Base-by-base conservation (phyloP, 164 flowering plant genomes). In the Macadamia tetraphylla region DNA sequence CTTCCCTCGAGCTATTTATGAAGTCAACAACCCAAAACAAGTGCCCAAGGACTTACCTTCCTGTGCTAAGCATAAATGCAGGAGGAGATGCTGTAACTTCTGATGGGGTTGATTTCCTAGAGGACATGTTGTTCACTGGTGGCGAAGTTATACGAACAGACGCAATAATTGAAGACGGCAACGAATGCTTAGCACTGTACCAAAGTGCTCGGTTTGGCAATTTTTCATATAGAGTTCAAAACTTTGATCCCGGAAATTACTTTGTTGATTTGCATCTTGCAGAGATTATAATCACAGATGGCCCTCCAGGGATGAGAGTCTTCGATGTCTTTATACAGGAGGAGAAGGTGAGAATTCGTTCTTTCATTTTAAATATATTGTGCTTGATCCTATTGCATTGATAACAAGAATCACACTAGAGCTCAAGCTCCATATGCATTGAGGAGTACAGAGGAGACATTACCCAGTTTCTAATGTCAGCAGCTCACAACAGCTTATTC, bases 281-380 rank as follows among this genome's bases (percentile, higher is more conserved):
- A 0, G 91, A 88, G 79, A 81, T 88, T 67, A 78, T 80, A n/a
- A 81, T 83, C 71, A 79, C 82, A 3, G 55, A 79, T 68, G 90
- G 89, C 6, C 89, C 90, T 61, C 64, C 81, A 9, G 89, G 90
- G 43, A 75, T 86, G 78, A 79, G 91, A 61, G 78, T 84, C 59
- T 88, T 88, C 64, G 77, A 88, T 81, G 86, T 88, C n/a, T 81
- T 67, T 60, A 65, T 88, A 40, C 93, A 88, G 75, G 87, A 82
- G 15, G 66, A 82, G 67, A 86, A 86, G 90, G 93, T 85, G 63
- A 78, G 73, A 64, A 61, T 9, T 52, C 6, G 18, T 57, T 13
- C 9, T 18, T 49, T 56, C 49, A 12, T 63, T 18, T 35, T 58
- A 13, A 3, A 9, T n/a, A 3, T 61, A 55, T 18, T 46, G 46